phyloP scores from a whole-genome alignment of 2,329 filamentous ascomycete genomes.

The Aspergillus sp. region DNA sequence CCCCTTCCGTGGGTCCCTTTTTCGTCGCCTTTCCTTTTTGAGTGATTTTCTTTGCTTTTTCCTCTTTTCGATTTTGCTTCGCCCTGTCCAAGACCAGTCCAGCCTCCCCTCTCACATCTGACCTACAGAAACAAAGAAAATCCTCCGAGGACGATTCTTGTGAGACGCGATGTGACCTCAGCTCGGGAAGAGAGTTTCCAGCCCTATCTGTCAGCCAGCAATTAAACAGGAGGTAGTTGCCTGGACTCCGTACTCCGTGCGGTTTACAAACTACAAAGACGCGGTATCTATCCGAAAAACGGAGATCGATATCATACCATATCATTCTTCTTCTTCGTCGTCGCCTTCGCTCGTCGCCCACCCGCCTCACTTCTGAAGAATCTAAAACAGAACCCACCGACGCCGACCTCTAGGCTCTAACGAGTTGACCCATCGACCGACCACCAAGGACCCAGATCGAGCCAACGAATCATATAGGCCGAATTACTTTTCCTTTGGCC shows the following conservation, averaged over 20 bases:
- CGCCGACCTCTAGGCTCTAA: not conserved
- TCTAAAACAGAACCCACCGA: not conserved
- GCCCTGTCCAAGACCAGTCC: constrained; percentile 1
- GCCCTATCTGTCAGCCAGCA: not conserved
- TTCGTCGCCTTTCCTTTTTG: not conserved
- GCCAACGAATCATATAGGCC: not conserved
- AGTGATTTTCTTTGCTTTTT: constrained; percentile 3
- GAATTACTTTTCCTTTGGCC: not conserved
- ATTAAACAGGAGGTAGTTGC: not conserved
- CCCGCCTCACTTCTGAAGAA: not conserved
- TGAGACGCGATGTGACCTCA: not conserved
- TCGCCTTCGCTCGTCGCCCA: not conserved
- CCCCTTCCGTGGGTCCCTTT: not conserved
- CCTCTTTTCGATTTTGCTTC: not conserved
- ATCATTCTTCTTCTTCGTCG: not conserved
- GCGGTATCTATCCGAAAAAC: not conserved
- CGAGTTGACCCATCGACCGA: not conserved
- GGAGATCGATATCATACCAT: not conserved
- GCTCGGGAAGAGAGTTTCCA: not conserved
- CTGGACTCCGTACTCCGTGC: not conserved
- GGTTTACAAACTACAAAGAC: not conserved
- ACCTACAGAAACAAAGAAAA: constrained; percentile 1
- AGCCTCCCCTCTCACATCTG: not conserved
- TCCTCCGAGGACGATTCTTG: not conserved
- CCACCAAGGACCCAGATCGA: not conserved